Conservation (phyloP, 352 stramenopile species). For the Pythium brassicae region DNA sequence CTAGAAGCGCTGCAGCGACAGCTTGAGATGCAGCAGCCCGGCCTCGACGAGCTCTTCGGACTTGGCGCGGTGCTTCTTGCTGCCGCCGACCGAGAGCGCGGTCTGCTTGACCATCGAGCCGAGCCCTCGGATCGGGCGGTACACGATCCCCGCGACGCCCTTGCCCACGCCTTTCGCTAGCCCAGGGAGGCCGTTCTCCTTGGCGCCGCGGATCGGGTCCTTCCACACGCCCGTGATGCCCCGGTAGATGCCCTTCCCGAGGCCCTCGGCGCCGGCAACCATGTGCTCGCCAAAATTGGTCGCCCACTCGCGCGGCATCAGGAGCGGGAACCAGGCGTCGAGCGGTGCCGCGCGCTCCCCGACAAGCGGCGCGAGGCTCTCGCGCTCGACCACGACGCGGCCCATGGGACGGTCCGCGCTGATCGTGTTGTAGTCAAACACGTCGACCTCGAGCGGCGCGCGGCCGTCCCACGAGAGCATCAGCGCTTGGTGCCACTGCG, state of each 20-base stretch:
- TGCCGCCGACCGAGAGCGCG: slow-evolving; percentile 52
- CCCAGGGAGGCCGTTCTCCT: slow-evolving; percentile 61
- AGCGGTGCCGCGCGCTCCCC: background rate
- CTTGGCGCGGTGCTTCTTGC: slow-evolving; percentile 38
- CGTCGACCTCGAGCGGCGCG: slow-evolving; percentile 57
- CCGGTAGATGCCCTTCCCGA: slow-evolving; percentile 63
- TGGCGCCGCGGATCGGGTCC: slow-evolving; percentile 72
- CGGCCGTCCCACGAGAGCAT: slow-evolving; percentile 77
- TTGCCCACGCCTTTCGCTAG: slow-evolving; percentile 72
- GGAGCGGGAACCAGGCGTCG: slow-evolving; percentile 50
- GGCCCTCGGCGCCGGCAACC: slow-evolving; percentile 62
- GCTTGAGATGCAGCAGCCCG: slow-evolving; percentile 50
- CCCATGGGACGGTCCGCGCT: slow-evolving; percentile 63
- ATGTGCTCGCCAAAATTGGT: slow-evolving; percentile 81
- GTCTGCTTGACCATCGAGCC: slow-evolving; percentile 79
- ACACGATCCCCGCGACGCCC: slow-evolving; percentile 66
- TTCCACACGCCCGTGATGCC: slow-evolving; percentile 78
- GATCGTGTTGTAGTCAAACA: slow-evolving; percentile 74
- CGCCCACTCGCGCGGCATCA: slow-evolving; percentile 69
- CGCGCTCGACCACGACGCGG: slow-evolving; percentile 36
- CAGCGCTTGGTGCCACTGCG: slow-evolving; percentile 62
- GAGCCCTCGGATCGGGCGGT: slow-evolving; percentile 65
- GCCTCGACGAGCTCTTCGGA: slow-evolving; percentile 53
- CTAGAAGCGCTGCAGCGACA: slow-evolving; percentile 68
- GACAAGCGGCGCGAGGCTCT: slow-evolving; percentile 36